phyloP scores from a whole-genome alignment of 441 rosid genomes.

The Lepidium campestre region DNA sequence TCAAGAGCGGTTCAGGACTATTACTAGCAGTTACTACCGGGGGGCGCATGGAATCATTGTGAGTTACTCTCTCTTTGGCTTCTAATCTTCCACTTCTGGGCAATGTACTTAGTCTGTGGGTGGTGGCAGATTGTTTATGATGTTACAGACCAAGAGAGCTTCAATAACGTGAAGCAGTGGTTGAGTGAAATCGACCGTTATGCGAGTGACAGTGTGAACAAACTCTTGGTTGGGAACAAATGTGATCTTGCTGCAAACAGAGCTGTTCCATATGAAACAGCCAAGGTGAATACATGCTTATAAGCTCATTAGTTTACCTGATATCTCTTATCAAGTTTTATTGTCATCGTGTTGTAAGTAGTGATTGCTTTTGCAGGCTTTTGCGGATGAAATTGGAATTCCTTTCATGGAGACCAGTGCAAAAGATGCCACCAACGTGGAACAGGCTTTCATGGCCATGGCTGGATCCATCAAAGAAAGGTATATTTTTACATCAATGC shows the following conservation, averaged over 20 bases:
- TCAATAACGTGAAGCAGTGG: constrained; percentile 60
- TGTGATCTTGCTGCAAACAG: constrained; percentile 46
- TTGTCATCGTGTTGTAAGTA: too few species aligned
- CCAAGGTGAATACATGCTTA: constrained; percentile 36
- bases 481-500: too few species aligned
- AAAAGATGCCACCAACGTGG: constrained; percentile 48
- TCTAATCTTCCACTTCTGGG: neutral
- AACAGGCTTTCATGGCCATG: constrained; percentile 62
- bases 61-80: constrained; percentile 6
- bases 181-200: constrained; percentile 56
- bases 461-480: constrained; percentile 44
- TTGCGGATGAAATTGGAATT: constrained; percentile 56
- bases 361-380: constrained; percentile 42
- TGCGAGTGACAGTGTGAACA: constrained; percentile 58
- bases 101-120: neutral
- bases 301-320: too few species aligned
- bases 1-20: constrained; percentile 66
- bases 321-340: too few species aligned
- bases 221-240: constrained; percentile 61
- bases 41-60: constrained; percentile 70
- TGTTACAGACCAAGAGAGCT: constrained; percentile 62
- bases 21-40: constrained; percentile 71
- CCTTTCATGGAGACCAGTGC: constrained; percentile 70
- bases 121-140: constrained; percentile 58
- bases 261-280: constrained; percentile 54